Conservation (phyloP, 352 stramenopile genomes). For the Pythium brassicae region DNA sequence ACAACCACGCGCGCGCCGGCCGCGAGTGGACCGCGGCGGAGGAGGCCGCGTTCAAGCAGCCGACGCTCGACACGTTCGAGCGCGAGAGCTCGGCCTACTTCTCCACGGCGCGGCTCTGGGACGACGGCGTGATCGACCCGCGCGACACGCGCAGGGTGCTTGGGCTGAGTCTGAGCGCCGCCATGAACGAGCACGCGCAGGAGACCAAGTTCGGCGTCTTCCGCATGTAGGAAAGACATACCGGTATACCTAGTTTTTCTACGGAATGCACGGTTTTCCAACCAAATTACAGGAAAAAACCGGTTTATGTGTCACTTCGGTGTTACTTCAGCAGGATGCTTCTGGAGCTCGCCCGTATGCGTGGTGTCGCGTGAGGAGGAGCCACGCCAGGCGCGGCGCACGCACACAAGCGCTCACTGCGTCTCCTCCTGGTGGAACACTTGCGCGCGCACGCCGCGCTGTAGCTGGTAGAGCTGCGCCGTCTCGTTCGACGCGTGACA, state of each 20-base stretch:
- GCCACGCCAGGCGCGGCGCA: no score
- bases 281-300: no score
- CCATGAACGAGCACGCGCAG: slow-evolving; percentile 62
- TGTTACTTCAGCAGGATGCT: no score
- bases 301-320: no score
- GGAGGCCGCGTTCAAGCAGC: slow-evolving; percentile 93
- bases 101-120: slow-evolving; percentile 95
- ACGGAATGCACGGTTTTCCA: no score
- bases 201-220: slow-evolving; percentile 96
- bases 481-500: slow-evolving; percentile 83
- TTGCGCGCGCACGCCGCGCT: slow-evolving; percentile 46
- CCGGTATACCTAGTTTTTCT: no score
- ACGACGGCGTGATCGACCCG: slow-evolving; percentile 98
- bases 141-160: slow-evolving; percentile 84
- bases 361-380: no score
- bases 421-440: slow-evolving; percentile 30
- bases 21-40: slow-evolving; percentile 69
- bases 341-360: no score
- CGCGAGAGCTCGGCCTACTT: slow-evolving; percentile 94
- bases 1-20: slow-evolving; percentile 77
- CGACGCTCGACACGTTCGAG: slow-evolving; percentile 93
- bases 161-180: slow-evolving; percentile 49
- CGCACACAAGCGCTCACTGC: slow-evolving; percentile 5
- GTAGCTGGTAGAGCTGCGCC: slow-evolving; percentile 80
- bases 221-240: slow-evolving; percentile 82